phyloP scores from a whole-genome alignment of 2,329 filamentous ascomycete species.

The Paraphoma sp. region DNA sequence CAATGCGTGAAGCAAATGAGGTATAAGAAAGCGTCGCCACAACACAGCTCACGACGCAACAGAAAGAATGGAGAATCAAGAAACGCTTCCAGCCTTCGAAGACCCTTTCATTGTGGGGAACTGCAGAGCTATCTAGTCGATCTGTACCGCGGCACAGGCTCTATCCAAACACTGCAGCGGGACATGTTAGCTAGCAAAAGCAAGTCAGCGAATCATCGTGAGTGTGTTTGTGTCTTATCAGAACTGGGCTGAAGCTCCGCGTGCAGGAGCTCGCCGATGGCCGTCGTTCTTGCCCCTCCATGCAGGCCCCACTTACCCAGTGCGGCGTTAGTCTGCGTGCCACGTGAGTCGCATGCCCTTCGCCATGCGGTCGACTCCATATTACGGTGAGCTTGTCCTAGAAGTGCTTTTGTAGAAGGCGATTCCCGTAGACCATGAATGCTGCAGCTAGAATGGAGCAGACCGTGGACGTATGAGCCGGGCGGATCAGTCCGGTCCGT shows the following conservation, averaged over 20 bases:
- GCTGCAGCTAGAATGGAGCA: neutral
- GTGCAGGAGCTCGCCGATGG: constrained; percentile 36
- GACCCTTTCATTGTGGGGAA: constrained; percentile 4
- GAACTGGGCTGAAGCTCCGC: constrained; percentile 14
- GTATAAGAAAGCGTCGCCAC: constrained; percentile 1
- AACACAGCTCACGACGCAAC: constrained; percentile 5
- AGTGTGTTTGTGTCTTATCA: constrained; percentile 22
- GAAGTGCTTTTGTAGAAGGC: neutral
- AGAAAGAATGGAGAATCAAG: constrained; percentile 1
- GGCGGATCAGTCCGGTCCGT: no score
- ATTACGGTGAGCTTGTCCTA: neutral
- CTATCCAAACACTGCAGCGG: neutral
- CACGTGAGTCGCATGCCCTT: constrained; percentile 5
- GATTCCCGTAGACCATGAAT: neutral
- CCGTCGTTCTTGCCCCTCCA: constrained; percentile 23
- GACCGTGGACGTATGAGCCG: neutral
- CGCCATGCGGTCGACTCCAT: neutral
- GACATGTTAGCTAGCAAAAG: neutral
- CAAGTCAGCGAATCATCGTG: constrained; percentile 20
- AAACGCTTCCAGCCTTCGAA: neutral
- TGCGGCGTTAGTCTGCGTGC: neutral
- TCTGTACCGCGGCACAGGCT: constrained; percentile 1
- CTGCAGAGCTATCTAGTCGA: neutral
- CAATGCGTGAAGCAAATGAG: neutral
- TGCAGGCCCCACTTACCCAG: constrained; percentile 3